A percentile compares a stretch with the other conserved stretches of the same genome.
Evolutionary conservation across 1,284 basidiomycete genomes (phyloP).

Genomic region (Leucoagaricus sp.): DNA sequence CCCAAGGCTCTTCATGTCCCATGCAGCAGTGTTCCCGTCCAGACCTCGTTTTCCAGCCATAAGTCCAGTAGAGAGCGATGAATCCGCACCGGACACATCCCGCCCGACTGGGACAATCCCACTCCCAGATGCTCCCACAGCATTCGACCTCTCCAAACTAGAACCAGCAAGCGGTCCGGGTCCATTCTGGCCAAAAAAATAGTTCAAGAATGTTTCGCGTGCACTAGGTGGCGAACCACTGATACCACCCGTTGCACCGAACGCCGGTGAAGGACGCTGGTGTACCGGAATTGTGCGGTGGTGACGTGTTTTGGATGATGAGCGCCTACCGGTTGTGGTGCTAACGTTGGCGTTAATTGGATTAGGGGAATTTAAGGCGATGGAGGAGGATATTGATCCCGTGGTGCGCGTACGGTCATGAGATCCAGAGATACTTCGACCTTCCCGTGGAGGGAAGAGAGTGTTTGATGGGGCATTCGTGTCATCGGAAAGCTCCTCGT

Average conservation of each 20-base stretch:
- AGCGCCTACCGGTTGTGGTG: conserved; percentile 36
- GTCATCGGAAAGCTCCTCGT: conserved; percentile 55
- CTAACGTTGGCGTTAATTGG: conserved; percentile 24
- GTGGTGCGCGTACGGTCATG: conserved; percentile 66
- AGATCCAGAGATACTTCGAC: conserved; percentile 80
- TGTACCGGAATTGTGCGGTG: conserved; percentile 20
- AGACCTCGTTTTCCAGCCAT: conserved; percentile 66
- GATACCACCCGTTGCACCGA: conserved; percentile 25
- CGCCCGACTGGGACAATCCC: conserved; percentile 52
- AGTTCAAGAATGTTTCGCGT: conserved; percentile 90
- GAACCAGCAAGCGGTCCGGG: conserved; percentile 62
- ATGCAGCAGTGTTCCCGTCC: conserved; percentile 85
- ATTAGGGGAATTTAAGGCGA: conserved; percentile 21
- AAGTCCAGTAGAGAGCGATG: conserved; percentile 52
- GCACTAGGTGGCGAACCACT: conserved; percentile 53
- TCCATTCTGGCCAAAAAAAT: conserved; percentile 91
- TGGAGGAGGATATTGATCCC: conserved; percentile 35
- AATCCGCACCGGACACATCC: conserved; percentile 58
- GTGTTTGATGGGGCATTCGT: conserved; percentile 47
- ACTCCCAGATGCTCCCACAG: conserved; percentile 16
- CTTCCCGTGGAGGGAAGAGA: conserved; percentile 52
- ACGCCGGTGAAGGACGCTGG: conserved; percentile 33
- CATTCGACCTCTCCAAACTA: conserved; percentile 39
- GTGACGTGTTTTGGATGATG: conserved; percentile 38
- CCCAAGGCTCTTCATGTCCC: conserved; percentile 98